Conservation (phyloP, 306 rosid genomes). For the Cyamopsis tetragonoloba region DNA sequence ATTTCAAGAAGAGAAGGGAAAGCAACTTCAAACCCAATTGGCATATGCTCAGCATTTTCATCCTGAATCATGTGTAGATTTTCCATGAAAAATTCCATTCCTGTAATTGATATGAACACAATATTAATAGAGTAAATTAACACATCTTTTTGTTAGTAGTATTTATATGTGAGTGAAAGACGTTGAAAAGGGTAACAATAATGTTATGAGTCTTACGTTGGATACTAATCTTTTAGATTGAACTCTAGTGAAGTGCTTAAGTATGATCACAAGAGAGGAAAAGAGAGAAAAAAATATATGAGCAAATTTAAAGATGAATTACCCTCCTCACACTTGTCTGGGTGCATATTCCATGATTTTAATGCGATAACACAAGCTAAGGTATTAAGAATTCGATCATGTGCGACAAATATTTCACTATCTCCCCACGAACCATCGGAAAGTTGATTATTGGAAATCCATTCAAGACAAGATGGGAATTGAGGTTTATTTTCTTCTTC, state of each 20-base stretch:
- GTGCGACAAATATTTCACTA: slow-evolving; percentile 40
- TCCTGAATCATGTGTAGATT: slow-evolving; percentile 51
- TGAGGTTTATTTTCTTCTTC: slow-evolving; percentile 37
- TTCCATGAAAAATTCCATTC: slow-evolving; percentile 44
- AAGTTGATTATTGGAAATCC: slow-evolving; percentile 74
- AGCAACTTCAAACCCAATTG: slow-evolving; percentile 76
- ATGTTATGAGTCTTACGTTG: too few relatives aligned
- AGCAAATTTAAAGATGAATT: not conserved
- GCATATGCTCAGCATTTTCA: slow-evolving; percentile 69
- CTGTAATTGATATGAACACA: slow-evolving; percentile 24
- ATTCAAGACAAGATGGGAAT: slow-evolving; percentile 57
- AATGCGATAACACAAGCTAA: slow-evolving; percentile 67
- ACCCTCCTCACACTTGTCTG: slow-evolving; percentile 55
- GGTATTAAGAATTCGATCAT: slow-evolving; percentile 72
- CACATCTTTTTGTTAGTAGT: too few relatives aligned
- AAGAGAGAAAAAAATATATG: too few relatives aligned
- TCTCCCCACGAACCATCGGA: slow-evolving; percentile 88
- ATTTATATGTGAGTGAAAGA: too few relatives aligned
- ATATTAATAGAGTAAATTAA: not conserved
- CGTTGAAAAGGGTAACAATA: too few relatives aligned
- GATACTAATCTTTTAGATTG: too few relatives aligned
- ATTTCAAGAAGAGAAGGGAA: slow-evolving; percentile 63
- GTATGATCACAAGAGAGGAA: not conserved
- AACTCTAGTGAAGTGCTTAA: too few relatives aligned
- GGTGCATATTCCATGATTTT: slow-evolving; percentile 55